Base-by-base conservation (phyloP, 257 asterid species). In the Forsythia viridissima region DNA sequence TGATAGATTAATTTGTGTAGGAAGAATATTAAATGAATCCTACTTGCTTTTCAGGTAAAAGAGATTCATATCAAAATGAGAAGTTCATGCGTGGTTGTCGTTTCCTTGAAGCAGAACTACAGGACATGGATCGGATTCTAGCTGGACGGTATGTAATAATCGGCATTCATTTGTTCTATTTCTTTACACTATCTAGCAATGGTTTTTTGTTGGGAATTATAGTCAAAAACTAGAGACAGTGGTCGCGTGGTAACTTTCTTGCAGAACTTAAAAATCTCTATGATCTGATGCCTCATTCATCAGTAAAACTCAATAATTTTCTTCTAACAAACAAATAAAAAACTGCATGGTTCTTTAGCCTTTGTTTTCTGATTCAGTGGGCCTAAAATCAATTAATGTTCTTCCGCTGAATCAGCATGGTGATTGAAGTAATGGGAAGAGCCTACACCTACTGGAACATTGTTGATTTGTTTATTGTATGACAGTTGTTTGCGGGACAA, bases 101-200 rank as follows among this genome's bases (percentile, higher is more conserved):
- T 51, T 93, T 96, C 82, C 97, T 96, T 46, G 98, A 93, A 90
- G 99, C 99, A 55, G 99, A 96, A 85, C 86, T 96, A 40, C 98
- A 93, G 82, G 94, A 92, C 83, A 96, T 85, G 97, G 99, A 96
- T 81, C 91, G 97, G 57, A 52, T 96, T 74, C 82, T 88, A 79
- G 89, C 97, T 76, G 98, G 98, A 81, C 86, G 93, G 99, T 95
- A 88, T 71, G 82, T 42, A 46, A 74, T 12, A 73, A 75, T 42
- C 66, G 1, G n/a, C 11, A n/a, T 57, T 57, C 11, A 5, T 57
- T 16, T 57, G 66, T 57, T 48, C 59, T 57, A n/a, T 57, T n/a
- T 16, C 66, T 16, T 16, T 57, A 10, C 5, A 20, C 30, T 57
- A 7, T 18, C 66, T 57, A 7, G 30, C 18, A 18, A 57, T 57